These are phyloP conservation scores for Saitozyma sp. DNA, from an alignment of 768 basidiomycete genomes.

Conservation along the genomic window DNA sequence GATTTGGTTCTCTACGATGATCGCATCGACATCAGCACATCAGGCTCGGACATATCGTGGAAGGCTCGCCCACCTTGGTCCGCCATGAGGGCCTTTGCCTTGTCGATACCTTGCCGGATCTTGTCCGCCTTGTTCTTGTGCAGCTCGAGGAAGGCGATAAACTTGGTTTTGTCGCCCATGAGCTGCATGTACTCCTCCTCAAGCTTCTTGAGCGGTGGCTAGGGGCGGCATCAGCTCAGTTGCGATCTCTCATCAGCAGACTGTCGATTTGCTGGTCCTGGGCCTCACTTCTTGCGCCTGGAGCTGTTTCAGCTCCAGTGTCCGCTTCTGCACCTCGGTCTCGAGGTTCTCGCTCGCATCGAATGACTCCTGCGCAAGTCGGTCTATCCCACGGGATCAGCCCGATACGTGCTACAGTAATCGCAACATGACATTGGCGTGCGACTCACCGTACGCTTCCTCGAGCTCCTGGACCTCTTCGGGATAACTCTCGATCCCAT, in stretches of 20 bases:
- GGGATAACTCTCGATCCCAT: slow-evolving; percentile 62
- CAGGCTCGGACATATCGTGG: background rate
- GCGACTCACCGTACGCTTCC: slow-evolving; percentile 64
- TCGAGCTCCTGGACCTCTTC: slow-evolving; percentile 61
- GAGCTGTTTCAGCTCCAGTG: slow-evolving; percentile 35
- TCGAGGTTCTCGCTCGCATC: slow-evolving; percentile 32
- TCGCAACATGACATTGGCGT: slow-evolving; percentile 11
- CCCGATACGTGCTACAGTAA: background rate
- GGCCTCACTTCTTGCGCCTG: slow-evolving; percentile 45
- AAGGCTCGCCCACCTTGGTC: slow-evolving; percentile 32
- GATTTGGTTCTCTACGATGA: slow-evolving; percentile 52
- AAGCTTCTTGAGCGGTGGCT: slow-evolving; percentile 50
- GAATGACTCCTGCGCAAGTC: slow-evolving; percentile 22
- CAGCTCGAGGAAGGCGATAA: slow-evolving; percentile 44
- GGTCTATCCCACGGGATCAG: slow-evolving; percentile 29
- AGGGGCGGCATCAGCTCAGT: slow-evolving; percentile 3
- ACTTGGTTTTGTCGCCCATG: slow-evolving; percentile 60
- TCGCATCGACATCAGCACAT: background rate
- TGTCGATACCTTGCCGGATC: slow-evolving; percentile 63
- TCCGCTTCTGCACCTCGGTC: slow-evolving; percentile 24
- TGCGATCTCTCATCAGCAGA: slow-evolving; percentile 2
- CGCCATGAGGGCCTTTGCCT: slow-evolving; percentile 55
- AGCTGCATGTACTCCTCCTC: slow-evolving; percentile 60
- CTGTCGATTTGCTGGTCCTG: background rate
- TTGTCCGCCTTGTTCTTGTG: slow-evolving; percentile 61